Percentiles rank a stretch among this genome's conserved stretches.
Conservation (phyloP, 1,284 basidiomycete species). For the Hortiboletus rubellus region DNA sequence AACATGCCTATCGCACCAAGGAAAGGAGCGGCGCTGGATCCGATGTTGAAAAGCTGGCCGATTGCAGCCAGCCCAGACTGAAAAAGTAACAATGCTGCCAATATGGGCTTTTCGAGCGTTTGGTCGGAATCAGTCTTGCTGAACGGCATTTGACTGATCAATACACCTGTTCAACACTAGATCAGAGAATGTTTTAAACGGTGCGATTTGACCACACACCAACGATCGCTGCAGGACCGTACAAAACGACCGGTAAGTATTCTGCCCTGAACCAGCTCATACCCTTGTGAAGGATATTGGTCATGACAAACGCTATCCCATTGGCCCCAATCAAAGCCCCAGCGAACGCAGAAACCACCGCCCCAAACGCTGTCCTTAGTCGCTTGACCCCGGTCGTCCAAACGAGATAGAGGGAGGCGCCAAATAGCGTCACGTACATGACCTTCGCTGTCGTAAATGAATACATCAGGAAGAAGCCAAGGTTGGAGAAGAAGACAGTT, state of each 20-base stretch:
- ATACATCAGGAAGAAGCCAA: conserved; percentile 74
- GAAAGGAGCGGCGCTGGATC: conserved; percentile 70
- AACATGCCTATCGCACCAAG: conserved; percentile 57
- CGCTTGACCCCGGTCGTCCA: conserved; percentile 32
- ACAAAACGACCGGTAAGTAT: conserved; percentile 71
- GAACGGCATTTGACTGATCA: conserved; percentile 57
- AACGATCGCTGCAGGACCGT: conserved; percentile 72
- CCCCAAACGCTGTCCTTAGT: conserved; percentile 38
- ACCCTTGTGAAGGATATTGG: conserved; percentile 57
- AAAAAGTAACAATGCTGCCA: conserved; percentile 67
- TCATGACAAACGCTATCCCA: conserved; percentile 72
- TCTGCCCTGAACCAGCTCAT: conserved; percentile 84
- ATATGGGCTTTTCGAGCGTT: conserved; percentile 35
- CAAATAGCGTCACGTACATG: conserved; percentile 61
- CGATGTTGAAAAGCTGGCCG: conserved; percentile 64
- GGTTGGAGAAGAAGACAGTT: conserved; percentile 76
- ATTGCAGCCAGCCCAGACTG: conserved; percentile 53
- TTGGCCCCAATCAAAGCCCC: conserved; percentile 71
- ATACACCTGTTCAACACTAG: conserved; percentile 42
- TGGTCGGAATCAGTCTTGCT: conserved; percentile 27
- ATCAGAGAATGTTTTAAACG: conserved; percentile 16
- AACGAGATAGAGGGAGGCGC: conserved; percentile 49
- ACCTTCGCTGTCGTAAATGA: conserved; percentile 70
- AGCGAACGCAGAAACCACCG: conserved; percentile 49
- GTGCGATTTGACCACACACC: conserved; percentile 45